Evolutionary conservation across 306 rosid genomes (phyloP).

Genomic region (Acacia crassicarpa): DNA sequence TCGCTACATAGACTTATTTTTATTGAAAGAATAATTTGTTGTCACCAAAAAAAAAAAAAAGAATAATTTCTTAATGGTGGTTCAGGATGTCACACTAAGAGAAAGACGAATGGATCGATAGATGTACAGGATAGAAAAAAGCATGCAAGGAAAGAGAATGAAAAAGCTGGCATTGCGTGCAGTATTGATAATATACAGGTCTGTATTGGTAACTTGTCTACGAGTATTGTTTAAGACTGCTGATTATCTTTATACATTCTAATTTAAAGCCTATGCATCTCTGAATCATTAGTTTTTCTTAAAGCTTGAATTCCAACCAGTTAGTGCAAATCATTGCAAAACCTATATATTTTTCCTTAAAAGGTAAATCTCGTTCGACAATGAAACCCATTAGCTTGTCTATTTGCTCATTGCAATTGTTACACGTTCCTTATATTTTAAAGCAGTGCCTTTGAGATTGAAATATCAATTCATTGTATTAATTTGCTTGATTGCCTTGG

Average conservation of each 20-base stretch:
- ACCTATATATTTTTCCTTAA: neutral
- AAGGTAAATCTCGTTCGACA: neutral
- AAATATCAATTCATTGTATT: slow-evolving; percentile 19
- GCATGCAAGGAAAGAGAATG: slow-evolving; percentile 34
- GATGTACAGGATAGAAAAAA: slow-evolving; percentile 41
- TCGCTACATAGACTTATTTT: slow-evolving; percentile 15
- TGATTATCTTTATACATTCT: slow-evolving; percentile 4
- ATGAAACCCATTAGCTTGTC: neutral
- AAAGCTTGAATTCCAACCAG: neutral
- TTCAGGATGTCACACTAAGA: slow-evolving; percentile 56
- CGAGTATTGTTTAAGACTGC: neutral
- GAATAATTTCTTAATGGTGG: slow-evolving; percentile 14
- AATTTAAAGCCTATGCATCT: neutral
- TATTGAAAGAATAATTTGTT: slow-evolving; percentile 5
- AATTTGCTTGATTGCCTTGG: slow-evolving; percentile 24
- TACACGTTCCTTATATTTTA: neutral
- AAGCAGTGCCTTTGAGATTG: slow-evolving; percentile 6
- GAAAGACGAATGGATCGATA: slow-evolving; percentile 50
- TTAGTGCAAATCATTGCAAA: neutral
- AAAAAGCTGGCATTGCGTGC: slow-evolving; percentile 25
- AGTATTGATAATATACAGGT: slow-evolving; percentile 44
- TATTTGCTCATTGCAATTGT: neutral
- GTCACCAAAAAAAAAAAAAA: too few relatives aligned
- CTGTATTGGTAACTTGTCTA: slow-evolving; percentile 35
- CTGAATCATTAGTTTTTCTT: neutral